phyloP scores from a whole-genome alignment of 192 early-diverging fungal genomes.

The Entomortierella beljakovae region DNA sequence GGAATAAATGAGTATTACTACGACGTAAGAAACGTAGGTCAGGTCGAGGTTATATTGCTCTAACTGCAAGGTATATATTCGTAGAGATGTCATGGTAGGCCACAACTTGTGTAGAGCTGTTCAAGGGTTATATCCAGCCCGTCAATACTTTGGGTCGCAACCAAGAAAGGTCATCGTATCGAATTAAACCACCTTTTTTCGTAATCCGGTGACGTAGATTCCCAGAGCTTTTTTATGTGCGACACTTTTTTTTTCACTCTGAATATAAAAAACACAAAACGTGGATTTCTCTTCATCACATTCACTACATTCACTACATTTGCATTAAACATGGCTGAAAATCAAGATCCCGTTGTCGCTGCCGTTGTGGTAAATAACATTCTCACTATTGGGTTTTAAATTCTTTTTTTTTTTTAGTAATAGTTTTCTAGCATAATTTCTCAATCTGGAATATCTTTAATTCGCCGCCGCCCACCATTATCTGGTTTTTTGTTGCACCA shows the following conservation, averaged over 20 bases:
- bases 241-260: slow-evolving; percentile 4
- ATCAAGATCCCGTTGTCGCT: slow-evolving; percentile 41
- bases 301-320: not conserved
- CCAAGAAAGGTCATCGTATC: no score
- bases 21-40: no score
- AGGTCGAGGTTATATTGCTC: no score
- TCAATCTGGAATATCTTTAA: not conserved
- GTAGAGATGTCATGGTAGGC: no score
- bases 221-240: no score
- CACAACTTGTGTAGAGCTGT: no score
- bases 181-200: no score
- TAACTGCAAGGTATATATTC: no score
- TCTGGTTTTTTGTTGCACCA: no score
- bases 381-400: not conserved
- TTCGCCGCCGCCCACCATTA: not conserved
- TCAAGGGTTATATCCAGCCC: no score
- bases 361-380: slow-evolving; percentile 27
- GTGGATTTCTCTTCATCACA: slow-evolving; percentile 9
- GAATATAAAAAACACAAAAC: not conserved
- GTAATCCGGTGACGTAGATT: no score
- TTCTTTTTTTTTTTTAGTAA: not conserved
- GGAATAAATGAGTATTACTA: not conserved
- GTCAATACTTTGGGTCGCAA: no score
- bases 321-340: slow-evolving; percentile 41
- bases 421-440: not conserved